Base-by-base conservation (phyloP, 257 asterid genomes). In the Coffea canephora region DNA sequence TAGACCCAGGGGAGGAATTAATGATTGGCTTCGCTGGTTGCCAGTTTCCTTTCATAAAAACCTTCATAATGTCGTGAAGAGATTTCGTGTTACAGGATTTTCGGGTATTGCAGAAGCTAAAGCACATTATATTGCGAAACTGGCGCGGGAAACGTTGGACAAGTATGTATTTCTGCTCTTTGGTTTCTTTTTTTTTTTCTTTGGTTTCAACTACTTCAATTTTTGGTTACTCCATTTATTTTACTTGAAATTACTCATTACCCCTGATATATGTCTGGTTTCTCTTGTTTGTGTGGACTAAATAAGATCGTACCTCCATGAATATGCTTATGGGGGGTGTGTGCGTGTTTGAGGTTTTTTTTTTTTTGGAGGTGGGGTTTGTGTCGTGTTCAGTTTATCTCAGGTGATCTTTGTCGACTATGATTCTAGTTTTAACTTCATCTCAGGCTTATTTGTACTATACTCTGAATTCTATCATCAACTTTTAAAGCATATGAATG, bases 1-100 rank as follows among this genome's bases (percentile, higher is more conserved):
- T 73, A 88, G 97, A 84, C 97, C 96, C 9, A 86, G 87, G 80
- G 97, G 96, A 78, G 91, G 92, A 83, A 85, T 92, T 80, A 84
- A 92, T 80, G 93, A 86, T 61, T 74, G 76, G 71, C 84, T 94
- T 73, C 93, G 87, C 3, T 91, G 91, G 91, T 79, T 94, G 89
- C 97, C 97, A 13, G 81, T 87, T 85, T 79, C 88, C 69, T 85
- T 87, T 49, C 98, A 92, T 70, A 87, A 81, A 73, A 82, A 81
- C 55, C 79, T 91, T 74, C 89, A 77, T 31, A 14, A 74, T 71
- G 84, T 78, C 12, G 31, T 87, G 3, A 77, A 86, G 31, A 81
- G 87, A 84, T 84, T 39, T 69, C 27, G 0, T 83, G 54, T 12
- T 80, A 59, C 83, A 79, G 82, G 76, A 41, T 49, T 78, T 70